phyloP scores from a whole-genome alignment of 2,329 filamentous ascomycete genomes.

The Cladosporium sp. region DNA sequence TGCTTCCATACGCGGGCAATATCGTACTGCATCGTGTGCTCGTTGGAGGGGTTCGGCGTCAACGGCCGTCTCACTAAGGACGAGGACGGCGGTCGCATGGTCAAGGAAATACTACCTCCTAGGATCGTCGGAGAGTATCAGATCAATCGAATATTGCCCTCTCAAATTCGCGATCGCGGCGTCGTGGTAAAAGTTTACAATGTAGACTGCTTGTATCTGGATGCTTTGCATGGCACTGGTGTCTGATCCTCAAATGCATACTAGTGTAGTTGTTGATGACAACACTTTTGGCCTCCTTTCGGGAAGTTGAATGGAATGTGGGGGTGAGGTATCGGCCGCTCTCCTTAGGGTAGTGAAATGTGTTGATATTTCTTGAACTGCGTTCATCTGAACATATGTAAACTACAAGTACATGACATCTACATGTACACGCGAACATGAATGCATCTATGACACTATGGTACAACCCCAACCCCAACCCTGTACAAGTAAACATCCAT shows the following conservation, averaged over 20 bases:
- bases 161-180: slow-evolving; percentile 29
- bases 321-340: neutral
- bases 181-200: slow-evolving; percentile 34
- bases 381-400: too few relatives aligned
- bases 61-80: slow-evolving; percentile 31
- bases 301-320: neutral
- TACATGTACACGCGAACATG: too few relatives aligned
- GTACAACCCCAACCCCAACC: neutral
- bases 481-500: too few relatives aligned
- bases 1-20: slow-evolving; percentile 28
- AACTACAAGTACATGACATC: too few relatives aligned
- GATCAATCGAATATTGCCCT: slow-evolving; percentile 21
- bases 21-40: slow-evolving; percentile 31
- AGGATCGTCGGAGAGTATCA: slow-evolving; percentile 27
- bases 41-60: slow-evolving; percentile 26
- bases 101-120: slow-evolving; percentile 22
- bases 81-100: slow-evolving; percentile 28
- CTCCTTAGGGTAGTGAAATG: too few relatives aligned
- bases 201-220: slow-evolving; percentile 25
- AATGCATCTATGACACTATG: too few relatives aligned
- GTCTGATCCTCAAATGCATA: too few relatives aligned
- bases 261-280: neutral
- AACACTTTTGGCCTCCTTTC: neutral
- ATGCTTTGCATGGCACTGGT: neutral
- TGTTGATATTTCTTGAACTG: too few relatives aligned